These are phyloP conservation scores for Solanum appendiculatum DNA, from an alignment of 257 asterid genomes.

Conservation along the genomic window DNA sequence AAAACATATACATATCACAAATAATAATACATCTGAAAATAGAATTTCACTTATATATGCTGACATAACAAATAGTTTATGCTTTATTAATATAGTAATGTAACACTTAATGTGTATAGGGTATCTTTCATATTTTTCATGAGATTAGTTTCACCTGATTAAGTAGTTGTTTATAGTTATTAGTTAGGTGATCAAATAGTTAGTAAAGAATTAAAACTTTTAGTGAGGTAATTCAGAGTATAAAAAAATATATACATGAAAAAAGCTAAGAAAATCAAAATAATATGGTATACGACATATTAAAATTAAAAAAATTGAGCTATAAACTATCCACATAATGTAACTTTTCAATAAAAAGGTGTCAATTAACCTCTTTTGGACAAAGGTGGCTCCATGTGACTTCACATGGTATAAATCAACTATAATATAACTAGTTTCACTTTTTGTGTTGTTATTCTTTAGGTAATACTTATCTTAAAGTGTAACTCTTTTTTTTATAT, in stretches of 20 bases:
- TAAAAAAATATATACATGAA: no score
- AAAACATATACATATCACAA: neutral
- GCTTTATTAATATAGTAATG: neutral
- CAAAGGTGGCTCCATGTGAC: neutral
- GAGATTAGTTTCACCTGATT: neutral
- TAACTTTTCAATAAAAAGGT: no score
- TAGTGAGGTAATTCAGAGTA: neutral
- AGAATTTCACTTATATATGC: neutral
- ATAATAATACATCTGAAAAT: neutral
- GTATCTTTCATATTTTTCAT: neutral
- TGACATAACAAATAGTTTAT: neutral
- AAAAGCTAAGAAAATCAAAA: neutral
- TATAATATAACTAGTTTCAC: neutral
- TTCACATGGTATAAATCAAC: neutral
- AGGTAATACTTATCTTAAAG: neutral
- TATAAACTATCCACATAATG: neutral
- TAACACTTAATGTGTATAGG: neutral
- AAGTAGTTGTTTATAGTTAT: no score
- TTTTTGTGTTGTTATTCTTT: neutral
- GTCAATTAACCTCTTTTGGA: no score
- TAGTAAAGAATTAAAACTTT: neutral
- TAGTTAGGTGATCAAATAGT: neutral
- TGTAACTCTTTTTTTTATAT: no score
- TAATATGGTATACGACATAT: neutral
- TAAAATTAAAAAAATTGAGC: neutral